These are phyloP conservation scores for Hibiscus trionum DNA, from an alignment of 345 rosid species.

Conservation along the genomic window DNA sequence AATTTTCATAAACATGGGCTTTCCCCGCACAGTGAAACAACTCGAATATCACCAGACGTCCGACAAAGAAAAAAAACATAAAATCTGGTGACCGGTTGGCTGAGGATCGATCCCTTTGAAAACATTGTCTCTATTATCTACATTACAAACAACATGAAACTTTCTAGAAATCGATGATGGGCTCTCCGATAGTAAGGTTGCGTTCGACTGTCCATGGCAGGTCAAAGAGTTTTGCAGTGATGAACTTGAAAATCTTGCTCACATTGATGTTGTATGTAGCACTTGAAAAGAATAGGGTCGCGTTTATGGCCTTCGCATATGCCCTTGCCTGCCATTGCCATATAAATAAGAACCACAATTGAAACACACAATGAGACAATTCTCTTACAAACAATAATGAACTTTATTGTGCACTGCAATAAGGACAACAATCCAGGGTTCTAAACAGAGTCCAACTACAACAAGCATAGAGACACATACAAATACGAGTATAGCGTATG, in stretches of 20 bases:
- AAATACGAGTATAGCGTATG: neutral
- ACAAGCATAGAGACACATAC: neutral
- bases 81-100: conserved; percentile 9
- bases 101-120: neutral
- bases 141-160: neutral
- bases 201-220: conserved; percentile 82
- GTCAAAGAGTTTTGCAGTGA: conserved; percentile 88
- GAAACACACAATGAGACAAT: neutral
- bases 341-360: neutral
- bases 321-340: conserved; percentile 57
- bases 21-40: conserved; percentile 6
- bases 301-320: conserved; percentile 75
- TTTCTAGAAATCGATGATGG: conserved; percentile 68
- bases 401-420: neutral
- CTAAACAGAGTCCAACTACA: neutral
- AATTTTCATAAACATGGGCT: neutral
- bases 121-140: neutral
- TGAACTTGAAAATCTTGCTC: conserved; percentile 88
- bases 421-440: neutral
- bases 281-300: conserved; percentile 87
- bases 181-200: conserved; percentile 80
- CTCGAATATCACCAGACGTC: conserved; percentile 8
- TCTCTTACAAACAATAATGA: neutral
- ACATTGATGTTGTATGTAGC: conserved; percentile 89
- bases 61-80: neutral